Evolutionary conservation across 306 rosid genomes (phyloP).

Genomic region (cucumber (Cucumis sativus)): DNA sequence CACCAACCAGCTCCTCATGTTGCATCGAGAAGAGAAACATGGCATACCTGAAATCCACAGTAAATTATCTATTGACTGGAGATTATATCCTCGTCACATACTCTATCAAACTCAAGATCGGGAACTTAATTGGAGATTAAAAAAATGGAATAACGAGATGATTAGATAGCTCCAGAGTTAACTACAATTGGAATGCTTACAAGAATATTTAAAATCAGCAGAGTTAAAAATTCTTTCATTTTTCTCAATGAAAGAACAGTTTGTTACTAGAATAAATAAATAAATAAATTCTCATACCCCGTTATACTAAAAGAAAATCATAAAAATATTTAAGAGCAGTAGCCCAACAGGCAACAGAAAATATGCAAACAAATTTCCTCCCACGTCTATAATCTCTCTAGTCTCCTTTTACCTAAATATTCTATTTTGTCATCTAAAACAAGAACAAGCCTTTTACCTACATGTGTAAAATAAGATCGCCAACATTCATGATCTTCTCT

Average conservation of each 20-base stretch:
- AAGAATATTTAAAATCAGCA: not conserved
- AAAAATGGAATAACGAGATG: not conserved
- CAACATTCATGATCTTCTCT: conserved; percentile 73
- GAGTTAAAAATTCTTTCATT: not conserved
- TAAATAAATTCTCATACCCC: no score
- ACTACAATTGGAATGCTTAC: not conserved
- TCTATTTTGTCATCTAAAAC: not conserved
- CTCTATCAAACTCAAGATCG: not conserved
- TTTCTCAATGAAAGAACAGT: not conserved
- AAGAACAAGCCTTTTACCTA: conserved; percentile 26
- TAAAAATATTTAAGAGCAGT: not conserved
- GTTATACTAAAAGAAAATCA: not conserved
- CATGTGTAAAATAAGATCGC: conserved; percentile 93
- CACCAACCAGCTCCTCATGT: conserved; percentile 91
- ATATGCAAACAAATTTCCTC: not conserved
- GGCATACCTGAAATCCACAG: conserved; percentile 56
- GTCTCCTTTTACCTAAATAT: not conserved
- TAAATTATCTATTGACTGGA: not conserved
- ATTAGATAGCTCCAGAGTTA: not conserved
- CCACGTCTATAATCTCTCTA: not conserved
- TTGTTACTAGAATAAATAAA: no score
- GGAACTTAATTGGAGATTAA: not conserved
- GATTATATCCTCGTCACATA: not conserved
- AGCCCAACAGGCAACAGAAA: not conserved
- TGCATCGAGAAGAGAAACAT: conserved; percentile 87